Conservation (phyloP, 176 grass and related monocot genomes). For the Oryza coarctata region DNA sequence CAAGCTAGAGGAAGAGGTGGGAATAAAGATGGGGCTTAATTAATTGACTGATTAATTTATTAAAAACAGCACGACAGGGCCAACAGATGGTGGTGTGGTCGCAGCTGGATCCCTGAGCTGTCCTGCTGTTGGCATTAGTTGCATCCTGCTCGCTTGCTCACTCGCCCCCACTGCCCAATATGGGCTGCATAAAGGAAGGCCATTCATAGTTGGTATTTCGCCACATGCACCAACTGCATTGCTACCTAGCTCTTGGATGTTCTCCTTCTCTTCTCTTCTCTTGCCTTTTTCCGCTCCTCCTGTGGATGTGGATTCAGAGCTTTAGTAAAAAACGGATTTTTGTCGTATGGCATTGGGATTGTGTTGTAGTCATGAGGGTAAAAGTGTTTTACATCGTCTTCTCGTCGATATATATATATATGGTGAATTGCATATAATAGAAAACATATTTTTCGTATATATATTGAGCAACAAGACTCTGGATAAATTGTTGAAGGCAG, state of each 20-base stretch:
- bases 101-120: constrained; percentile 55
- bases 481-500: not conserved
- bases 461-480: not conserved
- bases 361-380: not conserved
- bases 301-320: not conserved
- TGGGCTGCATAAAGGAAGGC: constrained; percentile 1
- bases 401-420: too few species aligned
- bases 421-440: too few species aligned
- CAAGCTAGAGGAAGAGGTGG: not conserved
- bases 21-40: not conserved
- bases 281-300: not conserved
- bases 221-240: not conserved
- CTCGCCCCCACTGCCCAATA: constrained; percentile 37
- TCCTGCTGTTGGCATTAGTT: constrained; percentile 46
- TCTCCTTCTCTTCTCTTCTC: too few species aligned
- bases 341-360: not conserved
- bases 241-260: not conserved
- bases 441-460: too few species aligned
- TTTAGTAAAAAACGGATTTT: not conserved
- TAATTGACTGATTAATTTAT: not conserved
- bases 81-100: constrained; percentile 44
- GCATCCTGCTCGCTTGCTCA: constrained; percentile 22
- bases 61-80: constrained; percentile 31
- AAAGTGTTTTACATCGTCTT: not conserved
- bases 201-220: not conserved